These are phyloP conservation scores for Annulohypoxylon nitens DNA, from an alignment of 495 filamentous ascomycete species.

Conservation along the genomic window DNA sequence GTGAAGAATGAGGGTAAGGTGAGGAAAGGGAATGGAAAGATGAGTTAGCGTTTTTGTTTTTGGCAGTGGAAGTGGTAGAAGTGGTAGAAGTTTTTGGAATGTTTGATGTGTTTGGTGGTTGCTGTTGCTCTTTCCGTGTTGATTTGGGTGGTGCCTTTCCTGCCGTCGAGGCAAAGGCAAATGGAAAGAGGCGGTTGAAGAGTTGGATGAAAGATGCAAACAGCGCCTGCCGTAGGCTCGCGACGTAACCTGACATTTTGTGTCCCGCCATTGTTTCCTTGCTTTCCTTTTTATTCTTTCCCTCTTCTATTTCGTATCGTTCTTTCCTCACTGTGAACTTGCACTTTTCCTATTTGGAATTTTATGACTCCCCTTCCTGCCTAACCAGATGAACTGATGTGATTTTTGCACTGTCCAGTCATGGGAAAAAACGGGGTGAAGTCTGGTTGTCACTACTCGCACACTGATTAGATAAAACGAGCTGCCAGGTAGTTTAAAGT, in stretches of 20 bases:
- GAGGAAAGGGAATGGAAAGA: constrained; percentile 6
- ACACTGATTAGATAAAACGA: not conserved
- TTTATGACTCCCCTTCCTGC: not conserved
- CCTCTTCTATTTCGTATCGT: constrained; percentile 1
- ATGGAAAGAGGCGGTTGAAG: constrained; percentile 45
- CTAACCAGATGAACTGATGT: not conserved
- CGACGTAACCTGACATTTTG: constrained; percentile 53
- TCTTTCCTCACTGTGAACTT: not conserved
- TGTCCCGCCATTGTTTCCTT: constrained; percentile 51
- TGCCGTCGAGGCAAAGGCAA: constrained; percentile 41
- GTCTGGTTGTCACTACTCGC: constrained; percentile 4
- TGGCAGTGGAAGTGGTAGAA: constrained; percentile 3
- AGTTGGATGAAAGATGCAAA: constrained; percentile 53
- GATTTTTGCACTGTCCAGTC: constrained; percentile 8
- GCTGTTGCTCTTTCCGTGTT: not conserved
- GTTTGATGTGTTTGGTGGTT: constrained; percentile 12
- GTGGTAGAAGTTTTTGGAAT: not conserved
- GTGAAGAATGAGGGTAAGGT: constrained; percentile 10
- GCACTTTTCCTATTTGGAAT: not conserved
- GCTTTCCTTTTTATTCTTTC: constrained; percentile 25
- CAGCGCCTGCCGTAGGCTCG: constrained; percentile 51
- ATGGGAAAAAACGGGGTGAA: constrained; percentile 9
- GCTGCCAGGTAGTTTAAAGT: not conserved
- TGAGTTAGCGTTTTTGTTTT: constrained; percentile 14
- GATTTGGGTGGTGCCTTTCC: constrained; percentile 16